Base-by-base conservation (phyloP, 208 protist species). In the Wallacemonas rigidus region DNA sequence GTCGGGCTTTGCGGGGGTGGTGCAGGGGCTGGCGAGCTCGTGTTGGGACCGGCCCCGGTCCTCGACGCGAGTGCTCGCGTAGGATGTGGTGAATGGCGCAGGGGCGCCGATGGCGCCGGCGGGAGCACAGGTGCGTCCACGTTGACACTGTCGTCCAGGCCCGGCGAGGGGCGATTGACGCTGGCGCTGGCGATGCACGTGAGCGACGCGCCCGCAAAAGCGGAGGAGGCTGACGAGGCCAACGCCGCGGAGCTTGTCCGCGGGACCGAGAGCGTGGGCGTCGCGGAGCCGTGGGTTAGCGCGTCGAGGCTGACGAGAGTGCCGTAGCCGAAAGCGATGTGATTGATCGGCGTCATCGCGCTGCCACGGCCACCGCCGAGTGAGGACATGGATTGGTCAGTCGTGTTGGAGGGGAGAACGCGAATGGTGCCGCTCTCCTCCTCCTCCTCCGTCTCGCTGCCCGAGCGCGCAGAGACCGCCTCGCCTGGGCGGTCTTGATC, bases 371-470 rank as follows among this genome's bases (percentile, higher is more conserved):
- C 57, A 63, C 5, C 17, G 40, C 60, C 40, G 2, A 3, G 14
- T 15, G 43, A 65, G 4, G 60, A 65, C 41, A 17, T 12, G 4
- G 60, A 65, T 38, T 26, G 60, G 43, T 65, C 40, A 0, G 57
- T 63, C 39, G 57, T 63, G 5, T 26, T 50, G 8, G 60, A 65
- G 5, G 60, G 38, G 14, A 65, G n/a, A 4, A 65, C 43, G 9
- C 40, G 36, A n/a, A 65, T 65, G 5, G 60, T 65, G 38, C 40
- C 60, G 60, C 60, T 65, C 5, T 65, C 60, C 12, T 65, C 60
- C 45, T 50, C 45, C 45, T 50, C 45, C 12, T 50, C 45, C 8
- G 45, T 12, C 6, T 50, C 45, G 12, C 45, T 12, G 45, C 12
- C 45, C 45, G 45, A 14, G 12, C 12, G 8, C 26, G 26, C 26